Evolutionary conservation across 2,329 filamentous ascomycete species (phyloP).

Genomic region (Epichloe typhina): DNA sequence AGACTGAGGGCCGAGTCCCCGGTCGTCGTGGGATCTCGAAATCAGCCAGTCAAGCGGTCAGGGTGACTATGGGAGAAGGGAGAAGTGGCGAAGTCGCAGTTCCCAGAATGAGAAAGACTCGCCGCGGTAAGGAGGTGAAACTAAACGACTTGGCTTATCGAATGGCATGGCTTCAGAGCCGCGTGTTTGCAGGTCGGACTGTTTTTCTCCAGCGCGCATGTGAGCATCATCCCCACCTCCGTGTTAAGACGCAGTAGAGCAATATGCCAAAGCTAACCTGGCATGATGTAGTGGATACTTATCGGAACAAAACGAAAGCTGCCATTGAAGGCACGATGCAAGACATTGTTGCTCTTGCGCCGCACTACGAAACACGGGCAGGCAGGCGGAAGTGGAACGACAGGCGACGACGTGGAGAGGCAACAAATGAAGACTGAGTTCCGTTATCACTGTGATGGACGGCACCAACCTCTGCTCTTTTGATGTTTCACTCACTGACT

Average conservation of each 20-base stretch:
- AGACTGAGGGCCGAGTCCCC: conserved; percentile 33
- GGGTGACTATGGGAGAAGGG: conserved; percentile 55
- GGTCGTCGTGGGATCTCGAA: conserved; percentile 22
- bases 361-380: conserved; percentile 78
- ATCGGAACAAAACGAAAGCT: conserved; percentile 79
- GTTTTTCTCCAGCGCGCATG: conserved; percentile 83
- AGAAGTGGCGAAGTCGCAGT: conserved; percentile 60
- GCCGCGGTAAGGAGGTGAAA: conserved; percentile 70
- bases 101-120: conserved; percentile 56
- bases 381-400: conserved; percentile 70
- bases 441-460: background rate
- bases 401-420: conserved; percentile 27
- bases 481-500: too few relatives aligned
- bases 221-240: conserved; percentile 37
- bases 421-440: conserved; percentile 17
- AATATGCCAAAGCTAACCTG: background rate
- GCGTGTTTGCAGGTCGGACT: conserved; percentile 75
- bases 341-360: conserved; percentile 58
- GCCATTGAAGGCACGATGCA: conserved; percentile 69
- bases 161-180: conserved; percentile 93
- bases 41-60: conserved; percentile 31
- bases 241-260: too few relatives aligned
- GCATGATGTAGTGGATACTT: conserved; percentile 66
- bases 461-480: background rate
- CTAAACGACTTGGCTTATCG: conserved; percentile 88